Evolutionary conservation across 208 protist species (phyloP).

Genomic region (Polymyxa betae): DNA sequence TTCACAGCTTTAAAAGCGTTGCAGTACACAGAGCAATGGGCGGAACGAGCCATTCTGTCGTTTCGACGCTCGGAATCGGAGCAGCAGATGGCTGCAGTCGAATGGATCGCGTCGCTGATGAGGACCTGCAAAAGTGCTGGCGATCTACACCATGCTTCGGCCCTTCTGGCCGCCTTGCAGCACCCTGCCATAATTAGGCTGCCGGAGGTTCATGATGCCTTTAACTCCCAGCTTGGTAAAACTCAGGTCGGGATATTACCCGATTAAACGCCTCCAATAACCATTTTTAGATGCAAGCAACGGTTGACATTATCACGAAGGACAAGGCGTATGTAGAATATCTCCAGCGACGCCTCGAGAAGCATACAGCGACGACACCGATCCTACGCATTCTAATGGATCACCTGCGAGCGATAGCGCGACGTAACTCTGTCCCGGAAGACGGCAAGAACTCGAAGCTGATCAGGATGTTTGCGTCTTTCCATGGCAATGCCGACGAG

Average conservation of each 20-base stretch:
- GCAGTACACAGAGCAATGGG: slow-evolving; percentile 34
- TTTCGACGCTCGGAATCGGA: slow-evolving; percentile 12
- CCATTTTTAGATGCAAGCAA: background rate
- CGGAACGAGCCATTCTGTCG: slow-evolving; percentile 41
- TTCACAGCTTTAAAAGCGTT: background rate
- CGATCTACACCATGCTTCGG: slow-evolving; percentile 9
- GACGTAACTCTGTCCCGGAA: background rate
- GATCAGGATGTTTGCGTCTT: slow-evolving; percentile 40
- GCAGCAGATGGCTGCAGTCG: background rate
- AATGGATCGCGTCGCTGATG: background rate
- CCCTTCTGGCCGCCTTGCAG: background rate
- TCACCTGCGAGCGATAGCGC: background rate
- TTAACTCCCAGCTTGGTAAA: background rate
- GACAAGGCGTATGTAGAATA: background rate
- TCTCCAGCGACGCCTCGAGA: background rate
- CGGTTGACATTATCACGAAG: slow-evolving; percentile 22
- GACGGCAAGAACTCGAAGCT: slow-evolving; percentile 18
- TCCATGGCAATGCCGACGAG: background rate
- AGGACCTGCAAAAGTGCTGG: slow-evolving; percentile 19
- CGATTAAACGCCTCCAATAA: background rate
- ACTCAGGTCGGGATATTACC: background rate
- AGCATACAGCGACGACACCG: background rate
- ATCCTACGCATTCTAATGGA: slow-evolving; percentile 36
- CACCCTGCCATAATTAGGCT: slow-evolving; percentile 12
- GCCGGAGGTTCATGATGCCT: background rate